A percentile compares a stretch with the other conserved stretches of the same genome.
phyloP scores from a whole-genome alignment of 495 filamentous ascomycete genomes.

The Ascodesmis nigricans region DNA sequence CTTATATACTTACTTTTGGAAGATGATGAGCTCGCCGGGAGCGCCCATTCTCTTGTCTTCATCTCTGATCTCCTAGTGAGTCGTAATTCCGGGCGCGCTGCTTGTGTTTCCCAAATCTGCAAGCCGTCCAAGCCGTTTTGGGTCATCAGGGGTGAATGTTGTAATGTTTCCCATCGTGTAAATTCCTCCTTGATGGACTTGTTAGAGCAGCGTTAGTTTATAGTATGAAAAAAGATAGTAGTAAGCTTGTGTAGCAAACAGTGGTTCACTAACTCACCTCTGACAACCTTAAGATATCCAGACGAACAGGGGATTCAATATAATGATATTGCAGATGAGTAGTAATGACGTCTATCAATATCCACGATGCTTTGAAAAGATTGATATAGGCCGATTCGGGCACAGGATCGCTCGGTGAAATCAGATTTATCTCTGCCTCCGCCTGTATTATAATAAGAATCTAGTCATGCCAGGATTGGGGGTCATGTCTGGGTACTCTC shows the following conservation, averaged over 20 bases:
- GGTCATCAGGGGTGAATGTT: background rate
- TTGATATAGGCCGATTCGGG: conserved; percentile 9
- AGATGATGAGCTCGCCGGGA: conserved; percentile 10
- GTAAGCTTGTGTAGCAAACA: conserved; percentile 4
- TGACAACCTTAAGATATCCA: conserved; percentile 5
- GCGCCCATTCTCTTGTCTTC: conserved; percentile 1
- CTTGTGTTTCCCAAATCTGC: conserved; percentile 18
- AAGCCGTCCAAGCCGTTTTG: conserved; percentile 7
- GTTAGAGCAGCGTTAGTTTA: background rate
- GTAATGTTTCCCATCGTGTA: conserved; percentile 1
- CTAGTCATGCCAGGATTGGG: background rate
- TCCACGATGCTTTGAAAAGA: conserved; percentile 21
- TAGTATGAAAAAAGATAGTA: background rate
- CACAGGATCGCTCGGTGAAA: background rate
- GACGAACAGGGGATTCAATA: conserved; percentile 5
- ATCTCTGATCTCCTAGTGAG: no score
- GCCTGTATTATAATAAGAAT: background rate
- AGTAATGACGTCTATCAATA: conserved; percentile 14
- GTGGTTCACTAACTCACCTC: conserved; percentile 10
- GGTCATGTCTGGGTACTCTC: conserved; percentile 2
- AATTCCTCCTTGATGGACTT: conserved; percentile 10
- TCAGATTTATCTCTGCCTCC: conserved; percentile 12
- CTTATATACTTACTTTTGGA: conserved; percentile 9
- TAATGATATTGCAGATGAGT: conserved; percentile 9
- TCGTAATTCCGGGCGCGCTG: conserved; percentile 7